Evolutionary conservation across 2,329 filamentous ascomycete genomes (phyloP).

Genomic region (Sporothrix globosa): DNA sequence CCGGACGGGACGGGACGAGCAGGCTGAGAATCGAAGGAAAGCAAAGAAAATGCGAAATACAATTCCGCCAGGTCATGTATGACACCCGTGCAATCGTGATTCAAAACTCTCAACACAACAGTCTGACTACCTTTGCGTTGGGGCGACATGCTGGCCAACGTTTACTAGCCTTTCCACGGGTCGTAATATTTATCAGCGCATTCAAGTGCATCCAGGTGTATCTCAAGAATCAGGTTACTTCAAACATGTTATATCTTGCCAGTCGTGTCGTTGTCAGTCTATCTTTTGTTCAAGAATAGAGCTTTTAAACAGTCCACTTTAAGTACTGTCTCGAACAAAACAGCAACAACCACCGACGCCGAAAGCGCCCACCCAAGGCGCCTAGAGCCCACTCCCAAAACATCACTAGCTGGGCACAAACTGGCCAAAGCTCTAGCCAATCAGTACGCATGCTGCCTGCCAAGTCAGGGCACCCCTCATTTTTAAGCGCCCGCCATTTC

Average conservation of each 20-base stretch:
- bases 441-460: slow-evolving; percentile 20
- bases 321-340: neutral
- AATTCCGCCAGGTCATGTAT: neutral
- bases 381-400: neutral
- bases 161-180: neutral
- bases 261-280: neutral
- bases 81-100: neutral
- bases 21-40: neutral
- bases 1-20: neutral
- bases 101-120: too few species aligned
- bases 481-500: slow-evolving; percentile 32
- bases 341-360: neutral
- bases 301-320: neutral
- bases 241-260: neutral
- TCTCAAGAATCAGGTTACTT: neutral
- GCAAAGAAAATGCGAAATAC: neutral
- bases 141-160: neutral
- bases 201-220: neutral
- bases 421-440: slow-evolving; percentile 26
- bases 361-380: neutral
- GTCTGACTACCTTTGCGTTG: too few species aligned
- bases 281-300: neutral
- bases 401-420: slow-evolving; percentile 14
- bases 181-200: neutral
- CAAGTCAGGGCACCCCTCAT: slow-evolving; percentile 28